Conservation (phyloP, 768 basidiomycete genomes). For the Mycena galopus region DNA sequence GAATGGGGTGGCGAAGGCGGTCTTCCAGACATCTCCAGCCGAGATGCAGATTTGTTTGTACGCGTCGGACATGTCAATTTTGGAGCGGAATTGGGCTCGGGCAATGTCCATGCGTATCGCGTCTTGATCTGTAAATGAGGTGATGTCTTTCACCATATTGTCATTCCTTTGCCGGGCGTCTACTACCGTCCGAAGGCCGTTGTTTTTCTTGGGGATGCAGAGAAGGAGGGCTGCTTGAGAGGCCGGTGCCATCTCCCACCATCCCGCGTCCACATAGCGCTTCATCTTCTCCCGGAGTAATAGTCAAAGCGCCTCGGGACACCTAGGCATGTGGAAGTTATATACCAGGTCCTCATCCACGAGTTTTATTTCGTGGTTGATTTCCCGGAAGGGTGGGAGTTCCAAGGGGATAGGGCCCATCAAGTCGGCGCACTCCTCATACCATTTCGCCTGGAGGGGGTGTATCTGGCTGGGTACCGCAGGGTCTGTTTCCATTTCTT, state of each 20-base stretch:
- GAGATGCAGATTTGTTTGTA: conserved; percentile 51
- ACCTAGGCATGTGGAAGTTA: conserved; percentile 39
- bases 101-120: no score
- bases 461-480: not conserved
- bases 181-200: conserved; percentile 47
- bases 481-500: not conserved
- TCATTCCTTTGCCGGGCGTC: conserved; percentile 53
- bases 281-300: conserved; percentile 23
- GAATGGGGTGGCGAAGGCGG: conserved; percentile 41
- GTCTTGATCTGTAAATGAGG: no score
- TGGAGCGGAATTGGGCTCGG: no score
- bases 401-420: not conserved
- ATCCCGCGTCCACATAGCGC: not conserved
- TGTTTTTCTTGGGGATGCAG: conserved; percentile 43
- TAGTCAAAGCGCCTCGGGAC: no score
- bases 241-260: conserved; percentile 25
- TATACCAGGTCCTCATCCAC: conserved; percentile 34
- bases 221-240: conserved; percentile 42
- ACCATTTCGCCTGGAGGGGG: not conserved
- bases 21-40: conserved; percentile 38
- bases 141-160: conserved; percentile 53
- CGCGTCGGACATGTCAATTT: conserved; percentile 49
- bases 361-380: conserved; percentile 50
- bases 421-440: no score
- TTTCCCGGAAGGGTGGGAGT: conserved; percentile 44